Evolutionary conservation across 352 stramenopile species (phyloP).

Genomic region (Globisporangium acanthophoron): DNA sequence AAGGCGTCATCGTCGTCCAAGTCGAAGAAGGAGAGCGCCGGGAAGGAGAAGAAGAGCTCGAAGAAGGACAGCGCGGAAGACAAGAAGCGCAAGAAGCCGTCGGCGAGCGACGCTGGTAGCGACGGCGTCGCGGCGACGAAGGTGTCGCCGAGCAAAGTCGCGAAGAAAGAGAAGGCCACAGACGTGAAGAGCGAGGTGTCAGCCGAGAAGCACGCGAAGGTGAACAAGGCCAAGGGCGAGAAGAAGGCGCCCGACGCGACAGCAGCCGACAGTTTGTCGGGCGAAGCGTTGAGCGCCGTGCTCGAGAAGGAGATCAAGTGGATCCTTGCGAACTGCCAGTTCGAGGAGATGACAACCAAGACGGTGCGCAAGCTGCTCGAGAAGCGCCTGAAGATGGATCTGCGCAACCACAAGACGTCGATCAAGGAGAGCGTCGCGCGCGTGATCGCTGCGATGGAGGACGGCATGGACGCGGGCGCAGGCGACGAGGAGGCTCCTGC

Average conservation of each 20-base stretch:
- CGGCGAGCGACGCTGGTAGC: not conserved
- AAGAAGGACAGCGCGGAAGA: constrained; percentile 21
- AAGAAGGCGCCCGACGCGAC: constrained; percentile 4
- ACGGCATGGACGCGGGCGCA: constrained; percentile 18
- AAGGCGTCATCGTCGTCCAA: constrained; percentile 14
- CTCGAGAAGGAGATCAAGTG: constrained; percentile 78
- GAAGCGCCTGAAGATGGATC: constrained; percentile 58
- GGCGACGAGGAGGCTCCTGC: constrained; percentile 6
- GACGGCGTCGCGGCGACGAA: not conserved
- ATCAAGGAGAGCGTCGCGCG: constrained; percentile 74
- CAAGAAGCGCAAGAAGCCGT: constrained; percentile 21
- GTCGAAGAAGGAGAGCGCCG: constrained; percentile 14
- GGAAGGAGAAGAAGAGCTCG: constrained; percentile 25
- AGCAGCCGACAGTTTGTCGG: constrained; percentile 17
- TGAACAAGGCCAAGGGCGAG: not conserved
- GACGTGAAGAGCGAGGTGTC: constrained; percentile 34
- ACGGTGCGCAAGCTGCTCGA: constrained; percentile 73
- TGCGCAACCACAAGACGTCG: constrained; percentile 64
- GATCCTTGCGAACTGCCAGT: constrained; percentile 70
- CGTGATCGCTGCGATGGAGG: constrained; percentile 76
- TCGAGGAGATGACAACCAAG: constrained; percentile 83
- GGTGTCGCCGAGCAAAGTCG: constrained; percentile 28
- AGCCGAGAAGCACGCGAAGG: constrained; percentile 1
- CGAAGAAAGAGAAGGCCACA: constrained; percentile 27
- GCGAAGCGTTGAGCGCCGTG: constrained; percentile 40